These are phyloP conservation scores for Calocybe cyanea DNA, from an alignment of 768 basidiomycete species.

Conservation along the genomic window DNA sequence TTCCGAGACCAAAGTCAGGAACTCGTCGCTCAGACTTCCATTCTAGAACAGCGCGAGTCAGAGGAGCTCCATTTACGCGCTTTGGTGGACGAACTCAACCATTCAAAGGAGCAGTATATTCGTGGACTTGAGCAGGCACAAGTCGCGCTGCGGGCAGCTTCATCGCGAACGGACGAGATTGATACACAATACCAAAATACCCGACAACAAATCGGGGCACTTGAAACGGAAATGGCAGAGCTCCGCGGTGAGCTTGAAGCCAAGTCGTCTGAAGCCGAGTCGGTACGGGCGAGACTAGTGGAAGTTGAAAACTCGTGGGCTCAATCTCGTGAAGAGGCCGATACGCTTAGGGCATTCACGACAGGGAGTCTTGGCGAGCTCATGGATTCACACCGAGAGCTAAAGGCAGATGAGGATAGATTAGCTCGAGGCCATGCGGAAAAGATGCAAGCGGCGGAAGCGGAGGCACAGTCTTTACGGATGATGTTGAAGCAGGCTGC, in stretches of 20 bases:
- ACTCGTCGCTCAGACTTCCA: conserved; percentile 67
- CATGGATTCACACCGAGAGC: conserved; percentile 81
- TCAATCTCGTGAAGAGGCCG: conserved; percentile 90
- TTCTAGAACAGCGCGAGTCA: conserved; percentile 74
- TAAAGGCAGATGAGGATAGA: conserved; percentile 82
- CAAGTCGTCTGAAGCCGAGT: conserved; percentile 68
- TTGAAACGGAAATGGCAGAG: conserved; percentile 78
- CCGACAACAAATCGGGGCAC: conserved; percentile 59
- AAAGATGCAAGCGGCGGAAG: conserved; percentile 76
- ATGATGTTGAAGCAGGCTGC: conserved; percentile 77
- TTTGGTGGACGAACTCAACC: conserved; percentile 68
- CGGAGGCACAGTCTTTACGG: conserved; percentile 71
- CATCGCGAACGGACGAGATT: conserved; percentile 74
- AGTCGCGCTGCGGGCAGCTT: conserved; percentile 69
- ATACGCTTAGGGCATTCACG: conserved; percentile 81
- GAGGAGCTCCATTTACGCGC: conserved; percentile 62
- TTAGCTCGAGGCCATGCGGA: conserved; percentile 73
- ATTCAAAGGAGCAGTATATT: conserved; percentile 79
- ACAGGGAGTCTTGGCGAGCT: conserved; percentile 84
- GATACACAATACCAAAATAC: conserved; percentile 70
- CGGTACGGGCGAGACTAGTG: conserved; percentile 56
- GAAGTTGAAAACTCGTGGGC: conserved; percentile 91
- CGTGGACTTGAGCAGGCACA: conserved; percentile 86
- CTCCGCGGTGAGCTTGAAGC: conserved; percentile 79
- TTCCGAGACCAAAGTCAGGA: conserved; percentile 76